These are phyloP conservation scores for Musa troglodytarum DNA, from an alignment of 176 grass and related monocot species.

Conservation along the genomic window DNA sequence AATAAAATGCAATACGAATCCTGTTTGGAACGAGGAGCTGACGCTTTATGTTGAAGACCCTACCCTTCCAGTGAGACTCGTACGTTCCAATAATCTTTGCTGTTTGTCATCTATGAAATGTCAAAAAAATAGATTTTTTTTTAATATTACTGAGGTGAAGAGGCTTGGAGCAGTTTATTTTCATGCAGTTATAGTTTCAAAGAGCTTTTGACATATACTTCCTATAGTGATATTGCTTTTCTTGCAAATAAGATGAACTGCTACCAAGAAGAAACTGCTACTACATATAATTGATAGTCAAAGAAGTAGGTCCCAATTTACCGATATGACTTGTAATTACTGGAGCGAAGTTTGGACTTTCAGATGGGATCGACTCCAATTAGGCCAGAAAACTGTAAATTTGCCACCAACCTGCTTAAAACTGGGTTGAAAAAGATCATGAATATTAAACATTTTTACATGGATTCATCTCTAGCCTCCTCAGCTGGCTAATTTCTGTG, in stretches of 20 bases:
- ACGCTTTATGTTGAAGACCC: slow-evolving; percentile 36
- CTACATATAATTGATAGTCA: background rate
- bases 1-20: slow-evolving; percentile 30
- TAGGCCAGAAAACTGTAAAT: too few species aligned
- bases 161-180: background rate
- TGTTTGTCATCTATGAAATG: background rate
- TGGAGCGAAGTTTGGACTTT: too few species aligned
- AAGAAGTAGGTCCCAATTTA: too few species aligned
- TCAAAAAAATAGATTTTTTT: too few species aligned
- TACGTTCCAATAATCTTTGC: slow-evolving; percentile 12
- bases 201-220: background rate
- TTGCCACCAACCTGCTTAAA: too few species aligned
- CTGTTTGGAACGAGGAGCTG: slow-evolving; percentile 37
- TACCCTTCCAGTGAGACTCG: slow-evolving; percentile 23
- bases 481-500: too few species aligned
- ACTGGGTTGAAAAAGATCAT: too few species aligned
- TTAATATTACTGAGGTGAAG: background rate
- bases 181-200: background rate
- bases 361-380: too few species aligned
- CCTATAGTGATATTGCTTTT: background rate
- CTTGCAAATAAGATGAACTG: background rate
- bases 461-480: too few species aligned
- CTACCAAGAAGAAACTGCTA: background rate
- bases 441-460: too few species aligned
- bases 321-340: too few species aligned